Conservation (phyloP, 2,329 filamentous ascomycete species). For the Fusarium begoniae region DNA sequence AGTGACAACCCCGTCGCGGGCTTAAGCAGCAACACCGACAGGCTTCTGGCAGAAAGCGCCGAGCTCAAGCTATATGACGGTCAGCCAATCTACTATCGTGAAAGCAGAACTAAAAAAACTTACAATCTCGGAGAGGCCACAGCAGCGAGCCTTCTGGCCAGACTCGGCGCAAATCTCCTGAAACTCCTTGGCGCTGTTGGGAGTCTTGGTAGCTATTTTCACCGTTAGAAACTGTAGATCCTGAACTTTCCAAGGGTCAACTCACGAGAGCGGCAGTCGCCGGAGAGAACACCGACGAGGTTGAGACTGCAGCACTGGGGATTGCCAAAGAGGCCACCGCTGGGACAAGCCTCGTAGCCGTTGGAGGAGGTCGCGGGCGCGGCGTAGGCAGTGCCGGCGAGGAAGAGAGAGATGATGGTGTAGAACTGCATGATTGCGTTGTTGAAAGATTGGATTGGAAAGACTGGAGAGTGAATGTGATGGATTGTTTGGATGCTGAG, state of each 20-base stretch:
- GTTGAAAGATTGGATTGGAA: neutral
- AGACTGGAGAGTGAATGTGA: neutral
- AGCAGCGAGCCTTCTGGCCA: neutral
- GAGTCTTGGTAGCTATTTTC: neutral
- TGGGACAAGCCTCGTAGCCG: neutral
- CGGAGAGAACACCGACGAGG: neutral
- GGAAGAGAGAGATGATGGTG: neutral
- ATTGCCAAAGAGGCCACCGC: neutral
- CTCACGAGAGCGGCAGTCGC: neutral
- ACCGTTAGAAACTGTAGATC: accelerated
- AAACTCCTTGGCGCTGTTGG: neutral
- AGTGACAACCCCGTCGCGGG: neutral
- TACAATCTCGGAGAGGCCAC: neutral
- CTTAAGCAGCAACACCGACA: neutral
- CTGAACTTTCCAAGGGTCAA: accelerated
- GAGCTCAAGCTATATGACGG: neutral
- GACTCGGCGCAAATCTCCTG: neutral
- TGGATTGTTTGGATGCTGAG: neutral
- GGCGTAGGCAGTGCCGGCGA: neutral
- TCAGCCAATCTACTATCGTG: accelerated
- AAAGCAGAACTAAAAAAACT: accelerated
- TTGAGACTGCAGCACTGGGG: neutral
- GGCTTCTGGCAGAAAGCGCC: neutral
- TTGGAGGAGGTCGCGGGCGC: neutral
- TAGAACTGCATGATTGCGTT: neutral